Evolutionary conservation across 192 early-diverging fungal genomes (phyloP).

Genomic region (Chytriomyces hyalinus): DNA sequence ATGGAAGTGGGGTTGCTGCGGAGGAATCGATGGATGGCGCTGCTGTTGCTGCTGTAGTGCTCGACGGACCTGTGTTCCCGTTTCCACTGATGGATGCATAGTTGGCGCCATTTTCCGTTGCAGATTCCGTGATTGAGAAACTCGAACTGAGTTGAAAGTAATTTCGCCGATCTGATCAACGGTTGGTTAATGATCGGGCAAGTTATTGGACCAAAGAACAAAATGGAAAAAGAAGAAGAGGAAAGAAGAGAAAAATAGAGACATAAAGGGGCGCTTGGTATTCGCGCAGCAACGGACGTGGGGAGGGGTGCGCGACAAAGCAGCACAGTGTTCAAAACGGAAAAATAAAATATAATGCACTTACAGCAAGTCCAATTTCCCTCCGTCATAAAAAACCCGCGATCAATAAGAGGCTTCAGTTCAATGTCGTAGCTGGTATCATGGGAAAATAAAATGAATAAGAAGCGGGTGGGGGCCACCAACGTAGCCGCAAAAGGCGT

Average conservation of each 20-base stretch:
- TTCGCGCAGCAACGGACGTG: too few relatives aligned
- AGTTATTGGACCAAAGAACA: neutral
- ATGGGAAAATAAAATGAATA: neutral
- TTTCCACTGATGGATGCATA: neutral
- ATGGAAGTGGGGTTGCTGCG: neutral
- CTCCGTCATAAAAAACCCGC: constrained; percentile 92
- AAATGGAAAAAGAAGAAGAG: neutral
- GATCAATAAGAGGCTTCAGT: constrained; percentile 82
- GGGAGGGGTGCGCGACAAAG: too few relatives aligned
- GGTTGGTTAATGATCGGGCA: neutral
- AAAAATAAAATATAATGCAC: neutral
- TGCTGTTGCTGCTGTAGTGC: neutral
- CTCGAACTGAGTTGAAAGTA: constrained; percentile 90
- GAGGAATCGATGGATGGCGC: neutral
- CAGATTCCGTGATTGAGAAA: constrained; percentile 56
- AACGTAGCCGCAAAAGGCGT: neutral
- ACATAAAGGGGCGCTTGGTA: too few relatives aligned
- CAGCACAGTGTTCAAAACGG: too few relatives aligned
- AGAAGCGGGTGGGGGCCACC: neutral
- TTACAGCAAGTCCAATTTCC: constrained; percentile 90
- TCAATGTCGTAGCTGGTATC: constrained; percentile 58
- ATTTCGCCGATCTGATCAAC: constrained; percentile 75
- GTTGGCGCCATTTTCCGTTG: constrained; percentile 7
- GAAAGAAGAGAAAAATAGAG: neutral
- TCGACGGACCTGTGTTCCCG: neutral